phyloP scores from a whole-genome alignment of 1,139 yeast genomes.

The Magnusiomyces paraingens region DNA sequence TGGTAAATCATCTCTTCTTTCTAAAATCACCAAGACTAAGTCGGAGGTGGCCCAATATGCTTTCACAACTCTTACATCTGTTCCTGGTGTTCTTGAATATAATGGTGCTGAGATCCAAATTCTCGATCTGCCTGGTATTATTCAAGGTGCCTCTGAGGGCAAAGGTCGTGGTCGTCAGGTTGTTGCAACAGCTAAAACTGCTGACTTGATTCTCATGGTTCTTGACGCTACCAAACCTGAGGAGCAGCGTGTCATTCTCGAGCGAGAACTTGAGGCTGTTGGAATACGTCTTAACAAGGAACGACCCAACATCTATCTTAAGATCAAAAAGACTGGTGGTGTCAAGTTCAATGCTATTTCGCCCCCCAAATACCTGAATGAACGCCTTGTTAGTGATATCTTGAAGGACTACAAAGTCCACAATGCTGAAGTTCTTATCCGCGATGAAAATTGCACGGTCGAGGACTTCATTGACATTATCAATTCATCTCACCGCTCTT shows the following conservation, averaged over 20 bases:
- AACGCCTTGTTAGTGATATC: constrained; percentile 68
- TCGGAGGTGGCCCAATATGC: constrained; percentile 94
- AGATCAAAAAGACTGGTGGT: constrained; percentile 84
- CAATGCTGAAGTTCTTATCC: constrained; percentile 84
- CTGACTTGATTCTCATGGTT: constrained; percentile 88
- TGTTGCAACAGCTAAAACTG: constrained; percentile 91
- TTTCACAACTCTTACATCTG: constrained; percentile 93
- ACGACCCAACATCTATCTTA: constrained; percentile 75
- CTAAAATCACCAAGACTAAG: constrained; percentile 82
- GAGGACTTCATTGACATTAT: constrained; percentile 93
- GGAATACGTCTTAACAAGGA: constrained; percentile 83
- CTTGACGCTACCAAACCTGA: constrained; percentile 91
- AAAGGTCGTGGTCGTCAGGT: constrained; percentile 98
- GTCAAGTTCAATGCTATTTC: constrained; percentile 72
- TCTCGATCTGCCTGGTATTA: constrained; percentile 94
- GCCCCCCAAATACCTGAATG: constrained; percentile 79
- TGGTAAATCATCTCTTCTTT: constrained; percentile 86
- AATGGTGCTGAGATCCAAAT: constrained; percentile 97
- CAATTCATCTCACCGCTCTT: constrained; percentile 78
- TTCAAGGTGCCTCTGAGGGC: constrained; percentile 95
- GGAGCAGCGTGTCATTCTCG: constrained; percentile 81
- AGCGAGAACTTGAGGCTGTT: constrained; percentile 84
- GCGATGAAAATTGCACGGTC: constrained; percentile 84
- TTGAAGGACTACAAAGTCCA: constrained; percentile 84
- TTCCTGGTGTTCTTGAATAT: constrained; percentile 89